These are phyloP conservation scores for Brachypodium distachyon DNA, from an alignment of 202 grass and related monocot genomes.

Conservation along the genomic window DNA sequence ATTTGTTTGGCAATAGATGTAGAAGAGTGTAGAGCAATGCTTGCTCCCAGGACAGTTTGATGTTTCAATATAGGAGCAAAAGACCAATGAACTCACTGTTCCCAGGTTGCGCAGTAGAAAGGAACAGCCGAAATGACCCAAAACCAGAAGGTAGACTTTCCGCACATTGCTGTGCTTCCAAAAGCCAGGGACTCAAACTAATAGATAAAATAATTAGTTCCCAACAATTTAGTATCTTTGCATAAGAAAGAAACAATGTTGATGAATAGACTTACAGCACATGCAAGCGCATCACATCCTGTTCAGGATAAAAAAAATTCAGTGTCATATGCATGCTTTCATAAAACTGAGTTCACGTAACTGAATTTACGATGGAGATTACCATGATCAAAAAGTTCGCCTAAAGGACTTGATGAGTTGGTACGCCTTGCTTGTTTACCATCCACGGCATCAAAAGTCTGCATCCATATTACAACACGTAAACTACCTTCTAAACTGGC, in stretches of 20 bases:
- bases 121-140: conserved; percentile 92
- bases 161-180: conserved; percentile 96
- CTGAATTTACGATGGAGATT: conserved; percentile 13
- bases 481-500: neutral
- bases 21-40: neutral
- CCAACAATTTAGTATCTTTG: neutral
- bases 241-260: neutral
- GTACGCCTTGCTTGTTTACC: conserved; percentile 97
- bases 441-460: conserved; percentile 99
- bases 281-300: conserved; percentile 99
- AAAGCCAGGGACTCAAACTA: conserved; percentile 98
- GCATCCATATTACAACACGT: neutral
- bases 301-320: conserved; percentile 20
- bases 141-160: conserved; percentile 79
- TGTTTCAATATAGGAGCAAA: neutral
- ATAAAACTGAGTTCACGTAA: neutral
- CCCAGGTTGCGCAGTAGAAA: conserved; percentile 99
- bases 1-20: neutral
- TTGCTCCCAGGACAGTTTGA: neutral
- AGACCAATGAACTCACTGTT: conserved; percentile 61
- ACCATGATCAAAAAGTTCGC: conserved; percentile 99
- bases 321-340: conserved; percentile 3
- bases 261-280: conserved; percentile 69
- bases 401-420: conserved; percentile 93
- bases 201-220: conserved; percentile 30